phyloP scores from a whole-genome alignment of 495 filamentous ascomycete species.

The Pseudoneurospora amorphoporcata region DNA sequence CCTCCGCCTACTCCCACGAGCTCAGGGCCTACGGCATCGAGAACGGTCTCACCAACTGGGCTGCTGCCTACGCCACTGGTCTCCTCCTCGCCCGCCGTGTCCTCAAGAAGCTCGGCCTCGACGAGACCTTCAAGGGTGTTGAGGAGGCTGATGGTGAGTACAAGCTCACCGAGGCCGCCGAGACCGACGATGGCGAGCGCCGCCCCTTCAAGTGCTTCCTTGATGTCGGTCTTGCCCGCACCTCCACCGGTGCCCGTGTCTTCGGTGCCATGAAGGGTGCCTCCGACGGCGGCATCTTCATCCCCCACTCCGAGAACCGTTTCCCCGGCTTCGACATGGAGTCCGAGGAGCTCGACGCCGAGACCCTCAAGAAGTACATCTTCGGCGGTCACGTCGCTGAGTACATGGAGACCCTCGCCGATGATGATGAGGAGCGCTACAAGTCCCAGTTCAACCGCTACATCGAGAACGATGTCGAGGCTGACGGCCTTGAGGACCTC shows the following conservation, averaged over 20 bases:
- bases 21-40: slow-evolving; percentile 92
- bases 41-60: slow-evolving; percentile 99
- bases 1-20: slow-evolving; percentile 91
- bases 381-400: slow-evolving; percentile 94
- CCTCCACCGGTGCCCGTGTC: slow-evolving; percentile 94
- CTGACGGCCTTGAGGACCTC: slow-evolving; percentile 93
- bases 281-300: slow-evolving; percentile 90
- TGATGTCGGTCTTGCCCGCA: slow-evolving; percentile 93
- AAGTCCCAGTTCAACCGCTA: slow-evolving; percentile 96
- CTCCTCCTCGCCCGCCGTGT: slow-evolving; percentile 93
- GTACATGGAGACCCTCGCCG: slow-evolving; percentile 99
- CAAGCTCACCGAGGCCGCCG: slow-evolving; percentile 82
- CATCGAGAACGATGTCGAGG: slow-evolving; percentile 92
- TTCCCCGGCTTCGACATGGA: slow-evolving; percentile 99
- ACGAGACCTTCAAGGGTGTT: slow-evolving; percentile 82
- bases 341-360: slow-evolving; percentile 89
- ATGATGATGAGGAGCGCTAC: slow-evolving; percentile 99
- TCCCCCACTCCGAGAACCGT: slow-evolving; percentile 97
- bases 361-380: slow-evolving; percentile 98
- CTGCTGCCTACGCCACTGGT: slow-evolving; percentile 91
- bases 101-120: slow-evolving; percentile 90
- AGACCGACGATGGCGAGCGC: slow-evolving; percentile 74
- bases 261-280: slow-evolving; percentile 99
- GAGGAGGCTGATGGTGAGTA: slow-evolving; percentile 93
- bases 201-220: slow-evolving; percentile 98